These are phyloP conservation scores for Morella rubra DNA, from an alignment of 306 rosid genomes.

Conservation along the genomic window DNA sequence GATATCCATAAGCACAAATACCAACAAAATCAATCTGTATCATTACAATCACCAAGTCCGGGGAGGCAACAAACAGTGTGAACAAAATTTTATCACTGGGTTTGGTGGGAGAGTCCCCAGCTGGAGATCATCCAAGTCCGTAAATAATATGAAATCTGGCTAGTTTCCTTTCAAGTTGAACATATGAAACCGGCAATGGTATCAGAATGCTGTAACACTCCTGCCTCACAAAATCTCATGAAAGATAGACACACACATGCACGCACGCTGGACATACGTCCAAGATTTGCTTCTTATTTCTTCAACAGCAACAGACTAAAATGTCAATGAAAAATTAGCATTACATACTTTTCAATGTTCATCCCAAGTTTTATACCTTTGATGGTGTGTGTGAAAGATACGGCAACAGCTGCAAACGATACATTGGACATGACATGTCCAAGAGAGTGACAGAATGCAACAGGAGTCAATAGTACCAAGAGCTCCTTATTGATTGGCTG, in stretches of 20 bases:
- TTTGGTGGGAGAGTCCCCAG: not conserved
- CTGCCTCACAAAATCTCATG: not conserved
- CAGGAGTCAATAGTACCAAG: constrained; percentile 74
- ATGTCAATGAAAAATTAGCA: not conserved
- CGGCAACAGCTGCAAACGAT: constrained; percentile 97
- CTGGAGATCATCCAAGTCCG: not conserved
- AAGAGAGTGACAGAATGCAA: constrained; percentile 84
- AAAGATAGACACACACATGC: not conserved
- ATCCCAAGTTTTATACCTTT: constrained; percentile 51
- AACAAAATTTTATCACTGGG: not conserved
- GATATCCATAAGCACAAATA: not conserved
- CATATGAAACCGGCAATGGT: not conserved
- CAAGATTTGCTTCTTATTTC: not conserved
- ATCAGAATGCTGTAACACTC: not conserved
- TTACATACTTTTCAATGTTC: not conserved
- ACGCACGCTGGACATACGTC: not conserved
- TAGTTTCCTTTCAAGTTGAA: not conserved
- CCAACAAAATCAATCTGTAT: not conserved
- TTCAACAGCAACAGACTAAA: not conserved
- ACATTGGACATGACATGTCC: constrained; percentile 98
- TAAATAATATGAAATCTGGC: not conserved
- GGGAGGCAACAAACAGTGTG: not conserved
- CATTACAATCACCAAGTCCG: not conserved
- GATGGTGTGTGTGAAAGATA: constrained; percentile 88
- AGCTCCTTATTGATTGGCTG: constrained; percentile 54